Conservation (phyloP, 192 early-diverging fungal genomes). For the Coemansia pectinata region DNA sequence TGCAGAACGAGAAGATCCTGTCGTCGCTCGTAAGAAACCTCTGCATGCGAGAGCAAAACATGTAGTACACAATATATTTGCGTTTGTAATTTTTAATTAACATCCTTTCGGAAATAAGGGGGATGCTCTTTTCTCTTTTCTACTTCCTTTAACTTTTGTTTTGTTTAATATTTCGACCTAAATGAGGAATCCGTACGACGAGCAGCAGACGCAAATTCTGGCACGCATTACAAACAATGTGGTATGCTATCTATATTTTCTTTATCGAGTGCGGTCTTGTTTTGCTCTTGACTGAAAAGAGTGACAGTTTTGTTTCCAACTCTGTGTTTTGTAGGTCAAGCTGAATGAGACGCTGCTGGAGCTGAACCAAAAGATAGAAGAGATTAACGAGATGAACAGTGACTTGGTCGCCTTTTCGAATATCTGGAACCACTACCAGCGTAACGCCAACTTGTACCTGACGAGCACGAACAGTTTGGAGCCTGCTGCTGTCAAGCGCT, state of each 20-base stretch:
- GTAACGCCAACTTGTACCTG: conserved; percentile 50
- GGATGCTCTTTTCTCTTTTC: neutral
- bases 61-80: neutral
- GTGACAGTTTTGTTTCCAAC: neutral
- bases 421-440: conserved; percentile 56
- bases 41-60: conserved; percentile 28
- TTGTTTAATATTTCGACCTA: neutral
- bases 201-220: conserved; percentile 56
- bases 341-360: conserved; percentile 53
- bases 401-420: conserved; percentile 55
- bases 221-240: conserved; percentile 55
- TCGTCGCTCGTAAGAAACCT: conserved; percentile 22
- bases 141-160: neutral
- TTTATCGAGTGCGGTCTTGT: neutral
- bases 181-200: conserved; percentile 56
- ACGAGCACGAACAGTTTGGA: conserved; percentile 48
- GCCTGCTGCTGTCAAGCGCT: conserved; percentile 4
- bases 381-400: conserved; percentile 56
- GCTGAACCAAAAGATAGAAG: conserved; percentile 55
- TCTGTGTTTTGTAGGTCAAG: conserved; percentile 24
- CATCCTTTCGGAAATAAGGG: neutral
- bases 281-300: neutral
- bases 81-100: neutral
- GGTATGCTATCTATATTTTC: neutral
- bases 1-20: conserved; percentile 45